A percentile compares a stretch with the other conserved stretches of the same genome.
Evolutionary conservation across 176 grass and related monocot species (phyloP).

Genomic region (Urochloa ruziziensis): DNA sequence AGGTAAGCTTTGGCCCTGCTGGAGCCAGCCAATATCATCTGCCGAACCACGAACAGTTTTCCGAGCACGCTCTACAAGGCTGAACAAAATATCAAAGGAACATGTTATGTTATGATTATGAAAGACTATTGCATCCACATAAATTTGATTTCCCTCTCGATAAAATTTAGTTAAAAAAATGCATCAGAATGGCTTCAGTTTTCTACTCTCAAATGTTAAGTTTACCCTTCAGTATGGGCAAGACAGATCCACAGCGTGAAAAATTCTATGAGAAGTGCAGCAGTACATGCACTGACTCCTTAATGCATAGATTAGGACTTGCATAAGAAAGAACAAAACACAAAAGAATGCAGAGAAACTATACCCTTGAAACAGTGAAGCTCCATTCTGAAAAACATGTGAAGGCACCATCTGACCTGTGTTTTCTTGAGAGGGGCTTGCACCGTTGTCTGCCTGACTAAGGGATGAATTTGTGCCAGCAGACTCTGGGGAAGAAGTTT

Average conservation of each 20-base stretch:
- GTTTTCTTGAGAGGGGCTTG: constrained; percentile 35
- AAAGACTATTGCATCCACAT: not conserved
- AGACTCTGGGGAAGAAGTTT: constrained; percentile 27
- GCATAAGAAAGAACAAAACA: constrained; percentile 11
- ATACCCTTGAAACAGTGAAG: constrained; percentile 88
- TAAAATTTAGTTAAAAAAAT: not conserved
- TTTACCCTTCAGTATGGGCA: not conserved
- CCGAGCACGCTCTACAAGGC: constrained; percentile 71
- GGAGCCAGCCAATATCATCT: constrained; percentile 94
- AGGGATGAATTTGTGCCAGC: constrained; percentile 18
- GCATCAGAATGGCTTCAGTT: not conserved
- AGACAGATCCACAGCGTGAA: not conserved
- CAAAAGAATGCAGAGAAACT: not conserved
- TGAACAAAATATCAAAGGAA: constrained; percentile 27
- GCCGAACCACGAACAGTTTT: constrained; percentile 87
- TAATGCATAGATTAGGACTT: not conserved
- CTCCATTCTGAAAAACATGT: constrained; percentile 62
- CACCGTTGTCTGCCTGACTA: constrained; percentile 32
- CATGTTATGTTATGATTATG: not conserved
- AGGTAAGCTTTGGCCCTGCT: constrained; percentile 52
- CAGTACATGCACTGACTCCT: not conserved
- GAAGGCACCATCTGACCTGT: constrained; percentile 52
- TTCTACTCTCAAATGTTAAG: not conserved
- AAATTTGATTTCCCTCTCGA: not conserved
- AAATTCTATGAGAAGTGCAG: not conserved